A percentile compares a stretch with the other conserved stretches of the same genome.
phyloP scores from a whole-genome alignment of 1,284 basidiomycete species.

The Ustilago sp. region DNA sequence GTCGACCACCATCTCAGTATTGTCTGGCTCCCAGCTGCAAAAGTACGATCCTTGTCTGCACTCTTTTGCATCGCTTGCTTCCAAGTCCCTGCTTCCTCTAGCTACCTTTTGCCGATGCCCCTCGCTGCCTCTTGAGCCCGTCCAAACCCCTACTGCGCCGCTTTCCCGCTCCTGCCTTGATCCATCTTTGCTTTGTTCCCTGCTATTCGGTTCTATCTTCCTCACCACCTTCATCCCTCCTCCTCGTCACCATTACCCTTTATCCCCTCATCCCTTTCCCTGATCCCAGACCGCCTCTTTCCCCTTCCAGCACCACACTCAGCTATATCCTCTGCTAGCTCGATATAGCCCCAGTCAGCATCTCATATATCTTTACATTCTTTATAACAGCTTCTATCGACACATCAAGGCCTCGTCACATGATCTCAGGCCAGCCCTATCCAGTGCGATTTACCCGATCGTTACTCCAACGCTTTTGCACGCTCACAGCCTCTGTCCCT shows the following conservation, averaged over 20 bases:
- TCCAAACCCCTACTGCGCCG: not conserved
- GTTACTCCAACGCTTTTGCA: not conserved
- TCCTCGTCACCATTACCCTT: not conserved
- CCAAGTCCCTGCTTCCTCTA: not conserved
- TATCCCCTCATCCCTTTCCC: slow-evolving; percentile 1
- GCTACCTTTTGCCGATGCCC: not conserved
- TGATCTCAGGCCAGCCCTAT: not conserved
- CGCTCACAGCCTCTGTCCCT: not conserved
- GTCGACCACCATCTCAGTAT: not conserved
- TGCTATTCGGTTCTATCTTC: not conserved
- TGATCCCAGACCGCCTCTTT: not conserved
- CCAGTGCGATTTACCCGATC: not conserved
- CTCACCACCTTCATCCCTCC: slow-evolving; percentile 3
- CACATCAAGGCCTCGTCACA: not conserved
- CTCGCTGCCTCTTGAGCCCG: not conserved
- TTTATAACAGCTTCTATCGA: not conserved
- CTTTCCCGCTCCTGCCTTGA: not conserved
- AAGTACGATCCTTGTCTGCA: slow-evolving; percentile 10
- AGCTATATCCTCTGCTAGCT: not conserved
- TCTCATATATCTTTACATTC: not conserved
- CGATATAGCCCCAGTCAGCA: not conserved
- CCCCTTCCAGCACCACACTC: not conserved
- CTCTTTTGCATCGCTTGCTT: slow-evolving; percentile 13
- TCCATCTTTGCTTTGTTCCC: not conserved
- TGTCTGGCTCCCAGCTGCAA: slow-evolving; percentile 9